phyloP scores from a whole-genome alignment of 176 grass and related monocot species.

The Cenchrus americanus region DNA sequence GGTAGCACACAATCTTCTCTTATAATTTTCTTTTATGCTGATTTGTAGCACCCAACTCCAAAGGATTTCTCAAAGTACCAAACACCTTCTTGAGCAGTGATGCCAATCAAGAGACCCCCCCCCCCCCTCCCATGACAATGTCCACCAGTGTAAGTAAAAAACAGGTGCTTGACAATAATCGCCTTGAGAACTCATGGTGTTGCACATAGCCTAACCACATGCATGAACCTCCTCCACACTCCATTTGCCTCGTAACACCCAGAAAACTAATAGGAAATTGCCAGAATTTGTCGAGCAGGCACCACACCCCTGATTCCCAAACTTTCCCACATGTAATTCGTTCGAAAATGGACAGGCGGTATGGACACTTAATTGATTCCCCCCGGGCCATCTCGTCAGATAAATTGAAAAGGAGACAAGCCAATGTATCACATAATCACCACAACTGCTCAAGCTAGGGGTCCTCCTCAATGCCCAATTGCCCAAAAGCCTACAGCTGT shows the following conservation, averaged over 20 bases:
- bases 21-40: not conserved
- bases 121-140: not conserved
- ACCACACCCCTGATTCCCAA: not conserved
- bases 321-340: not conserved
- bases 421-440: not conserved
- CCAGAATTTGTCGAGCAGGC: not conserved
- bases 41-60: not conserved
- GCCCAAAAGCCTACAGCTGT: not conserved
- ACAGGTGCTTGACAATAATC: not conserved
- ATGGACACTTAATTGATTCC: no score
- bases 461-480: not conserved
- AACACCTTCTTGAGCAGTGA: not conserved
- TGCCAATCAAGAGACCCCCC: not conserved
- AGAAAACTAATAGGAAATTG: not conserved
- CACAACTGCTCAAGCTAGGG: not conserved
- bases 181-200: not conserved
- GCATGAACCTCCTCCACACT: not conserved
- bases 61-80: not conserved
- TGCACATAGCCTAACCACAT: not conserved
- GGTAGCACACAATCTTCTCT: not conserved
- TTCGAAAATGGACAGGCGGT: not conserved
- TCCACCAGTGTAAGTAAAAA: not conserved
- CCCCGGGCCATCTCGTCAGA: not conserved
- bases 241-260: not conserved
- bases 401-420: not conserved